Evolutionary conservation across 768 basidiomycete genomes (phyloP), one percentile per base, ranked within the genome.

Genomic region (Podaxis rugospora): DNA sequence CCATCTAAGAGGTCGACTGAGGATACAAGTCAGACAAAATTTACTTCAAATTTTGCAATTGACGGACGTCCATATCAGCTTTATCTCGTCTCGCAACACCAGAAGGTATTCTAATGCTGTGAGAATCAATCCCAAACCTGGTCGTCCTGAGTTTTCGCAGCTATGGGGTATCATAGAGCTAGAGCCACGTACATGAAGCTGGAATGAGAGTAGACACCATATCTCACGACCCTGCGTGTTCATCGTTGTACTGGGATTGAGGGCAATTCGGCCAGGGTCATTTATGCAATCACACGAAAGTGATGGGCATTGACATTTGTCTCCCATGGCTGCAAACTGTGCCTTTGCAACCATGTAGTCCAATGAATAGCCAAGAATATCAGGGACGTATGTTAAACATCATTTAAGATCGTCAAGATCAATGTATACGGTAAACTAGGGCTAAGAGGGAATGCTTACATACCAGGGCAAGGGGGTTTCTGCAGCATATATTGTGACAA

Each of bases 41-140:
- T 14, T 23, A 52, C 21, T n/a, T 13, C 18, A 3, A 35, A 36
- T 42, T 37, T 3, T 21, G 1, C 36, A 35, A 16, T 14, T 32
- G 52, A 53, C 66, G 50, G 25, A 66, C 63, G 25, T 44, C 63
- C 64, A 65, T 57, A 67, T 65, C 36, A 62, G 40, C 6, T 63
- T 51, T 18, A 64, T 40, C 51, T 67, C 67, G 35, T 67, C 65
- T 36, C 58, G 55, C 16, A 67, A 23, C 46, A 63, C 63, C 14
- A 66, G 49, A 25, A 63, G 25, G 32, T 60, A 58, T 47, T 66
- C 66, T 62, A 65, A 63, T 35, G 32, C 37, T 11, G 46, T 42
- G 35, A 67, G 63, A 11, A 61, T 40, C 28, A 64, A 37, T 9
- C 63, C 61, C 49, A 65, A 63, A 61, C 57, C 66, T 67, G 47